These are phyloP conservation scores for Chaetomium fimeti DNA, from an alignment of 495 filamentous ascomycete species.

Conservation along the genomic window DNA sequence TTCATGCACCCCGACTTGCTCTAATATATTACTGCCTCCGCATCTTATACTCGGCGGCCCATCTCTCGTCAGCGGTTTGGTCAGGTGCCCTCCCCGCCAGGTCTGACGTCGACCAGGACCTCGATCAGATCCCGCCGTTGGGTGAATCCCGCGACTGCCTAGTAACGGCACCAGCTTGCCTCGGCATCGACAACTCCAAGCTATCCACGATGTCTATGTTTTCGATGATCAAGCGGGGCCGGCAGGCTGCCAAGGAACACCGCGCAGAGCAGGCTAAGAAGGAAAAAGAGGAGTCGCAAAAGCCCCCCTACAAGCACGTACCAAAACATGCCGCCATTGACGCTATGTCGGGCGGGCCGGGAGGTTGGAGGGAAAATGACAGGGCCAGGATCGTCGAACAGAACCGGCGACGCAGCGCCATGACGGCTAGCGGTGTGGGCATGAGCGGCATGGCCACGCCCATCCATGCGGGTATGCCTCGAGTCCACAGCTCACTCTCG, in stretches of 20 bases:
- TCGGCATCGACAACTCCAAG: background rate
- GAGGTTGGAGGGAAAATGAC: slow-evolving; percentile 47
- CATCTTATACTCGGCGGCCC: slow-evolving; percentile 8
- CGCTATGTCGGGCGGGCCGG: slow-evolving; percentile 53
- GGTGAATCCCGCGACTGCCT: background rate
- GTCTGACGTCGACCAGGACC: background rate
- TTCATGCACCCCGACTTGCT: slow-evolving; percentile 17
- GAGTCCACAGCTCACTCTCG: slow-evolving; percentile 45
- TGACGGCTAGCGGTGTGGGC: slow-evolving; percentile 36
- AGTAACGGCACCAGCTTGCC: no score
- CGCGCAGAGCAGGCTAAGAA: slow-evolving; percentile 45
- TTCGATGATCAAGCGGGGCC: slow-evolving; percentile 48
- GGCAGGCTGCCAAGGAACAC: slow-evolving; percentile 52
- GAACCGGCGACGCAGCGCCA: slow-evolving; percentile 44
- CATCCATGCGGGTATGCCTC: slow-evolving; percentile 37
- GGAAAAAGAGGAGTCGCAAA: slow-evolving; percentile 41
- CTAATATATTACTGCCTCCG: slow-evolving; percentile 18
- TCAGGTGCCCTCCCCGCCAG: background rate
- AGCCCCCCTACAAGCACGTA: slow-evolving; percentile 54
- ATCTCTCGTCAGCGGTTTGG: background rate
- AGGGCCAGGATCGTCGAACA: slow-evolving; percentile 44
- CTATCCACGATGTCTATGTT: slow-evolving; percentile 51
- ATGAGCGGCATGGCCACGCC: slow-evolving; percentile 36
- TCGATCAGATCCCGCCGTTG: background rate
- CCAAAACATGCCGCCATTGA: slow-evolving; percentile 58